Percentiles rank a stretch among this genome's conserved stretches.
These are phyloP conservation scores for Puccinellia tenuiflora DNA, from an alignment of 176 grass and related monocot genomes.

Conservation along the genomic window DNA sequence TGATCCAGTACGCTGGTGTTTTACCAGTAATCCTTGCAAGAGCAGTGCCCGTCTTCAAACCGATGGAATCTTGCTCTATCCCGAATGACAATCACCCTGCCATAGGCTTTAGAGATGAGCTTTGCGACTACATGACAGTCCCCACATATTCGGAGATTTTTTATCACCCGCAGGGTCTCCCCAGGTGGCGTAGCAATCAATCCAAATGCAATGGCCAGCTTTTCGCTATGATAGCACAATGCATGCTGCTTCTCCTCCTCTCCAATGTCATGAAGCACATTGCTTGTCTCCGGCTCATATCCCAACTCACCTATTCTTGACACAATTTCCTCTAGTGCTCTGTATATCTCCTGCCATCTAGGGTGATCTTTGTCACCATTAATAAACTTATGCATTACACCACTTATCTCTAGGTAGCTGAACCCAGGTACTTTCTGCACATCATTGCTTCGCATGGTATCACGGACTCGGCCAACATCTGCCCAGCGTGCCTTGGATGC, in stretches of 20 bases:
- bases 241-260: slow-evolving; percentile 86
- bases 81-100: slow-evolving; percentile 59
- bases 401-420: slow-evolving; percentile 68
- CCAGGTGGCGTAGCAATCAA: slow-evolving; percentile 54
- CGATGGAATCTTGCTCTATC: slow-evolving; percentile 77
- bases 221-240: slow-evolving; percentile 73
- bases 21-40: slow-evolving; percentile 88
- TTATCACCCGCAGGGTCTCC: slow-evolving; percentile 64
- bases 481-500: slow-evolving; percentile 58
- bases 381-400: slow-evolving; percentile 72
- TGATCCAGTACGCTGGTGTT: neutral
- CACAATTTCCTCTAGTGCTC: slow-evolving; percentile 47
- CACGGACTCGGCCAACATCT: slow-evolving; percentile 67
- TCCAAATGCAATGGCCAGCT: slow-evolving; percentile 78
- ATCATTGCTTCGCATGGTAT: slow-evolving; percentile 65
- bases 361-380: slow-evolving; percentile 68
- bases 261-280: slow-evolving; percentile 77
- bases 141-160: slow-evolving; percentile 81
- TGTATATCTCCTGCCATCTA: slow-evolving; percentile 61
- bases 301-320: slow-evolving; percentile 61
- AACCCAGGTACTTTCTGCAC: slow-evolving; percentile 76
- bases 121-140: slow-evolving; percentile 80
- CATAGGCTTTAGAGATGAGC: slow-evolving; percentile 75
- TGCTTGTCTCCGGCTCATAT: slow-evolving; percentile 68
- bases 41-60: slow-evolving; percentile 70